These are phyloP conservation scores for Wickerhamiella australiensis DNA, from an alignment of 805 yeast genomes.

Conservation along the genomic window DNA sequence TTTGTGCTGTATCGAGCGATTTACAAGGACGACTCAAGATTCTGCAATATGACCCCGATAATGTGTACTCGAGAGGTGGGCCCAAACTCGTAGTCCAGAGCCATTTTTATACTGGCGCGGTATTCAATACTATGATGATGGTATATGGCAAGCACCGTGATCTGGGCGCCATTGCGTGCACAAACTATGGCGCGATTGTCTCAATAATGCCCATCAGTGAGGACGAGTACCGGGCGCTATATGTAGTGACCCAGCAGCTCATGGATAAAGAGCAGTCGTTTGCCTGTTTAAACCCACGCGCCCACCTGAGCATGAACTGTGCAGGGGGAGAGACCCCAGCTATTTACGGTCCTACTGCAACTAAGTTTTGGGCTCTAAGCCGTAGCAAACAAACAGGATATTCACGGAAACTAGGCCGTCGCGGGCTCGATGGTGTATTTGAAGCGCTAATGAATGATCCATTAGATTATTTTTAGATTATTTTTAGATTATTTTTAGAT, in stretches of 20 bases:
- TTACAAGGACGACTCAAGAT: slow-evolving; percentile 53
- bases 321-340: slow-evolving; percentile 18
- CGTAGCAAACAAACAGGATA: slow-evolving; percentile 21
- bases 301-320: slow-evolving; percentile 22
- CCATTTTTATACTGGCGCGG: slow-evolving; percentile 55
- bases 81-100: slow-evolving; percentile 58
- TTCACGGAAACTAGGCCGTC: slow-evolving; percentile 24
- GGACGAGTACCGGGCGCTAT: slow-evolving; percentile 62
- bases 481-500: neutral
- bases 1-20: slow-evolving; percentile 59
- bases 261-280: slow-evolving; percentile 60
- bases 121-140: slow-evolving; percentile 25
- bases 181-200: slow-evolving; percentile 68
- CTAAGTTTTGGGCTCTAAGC: slow-evolving; percentile 21
- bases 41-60: slow-evolving; percentile 84
- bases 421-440: slow-evolving; percentile 23
- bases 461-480: slow-evolving; percentile 7
- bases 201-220: slow-evolving; percentile 67
- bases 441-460: slow-evolving; percentile 17
- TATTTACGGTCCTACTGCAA: slow-evolving; percentile 24
- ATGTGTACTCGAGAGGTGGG: slow-evolving; percentile 70
- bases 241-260: slow-evolving; percentile 77
- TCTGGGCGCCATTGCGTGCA: slow-evolving; percentile 52
- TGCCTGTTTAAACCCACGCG: slow-evolving; percentile 67
- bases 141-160: slow-evolving; percentile 24